Base-by-base conservation (phyloP, 164 flowering plant genomes). In the Akebia trifoliata region DNA sequence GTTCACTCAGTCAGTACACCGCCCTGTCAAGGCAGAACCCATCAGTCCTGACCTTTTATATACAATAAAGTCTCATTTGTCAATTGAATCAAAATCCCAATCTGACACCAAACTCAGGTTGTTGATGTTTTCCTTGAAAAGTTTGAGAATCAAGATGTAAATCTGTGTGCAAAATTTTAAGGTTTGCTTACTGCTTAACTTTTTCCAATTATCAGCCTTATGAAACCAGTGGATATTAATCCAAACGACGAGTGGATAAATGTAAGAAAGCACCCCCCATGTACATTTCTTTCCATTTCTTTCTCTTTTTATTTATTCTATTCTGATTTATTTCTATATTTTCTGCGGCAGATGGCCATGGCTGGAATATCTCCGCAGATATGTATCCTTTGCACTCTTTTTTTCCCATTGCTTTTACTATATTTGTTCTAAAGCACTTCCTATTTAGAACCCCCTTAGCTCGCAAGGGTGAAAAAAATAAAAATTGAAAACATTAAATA, bases 231-330 rank as follows among this genome's bases (percentile, higher is more conserved):
- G 76, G 97, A 93, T 43, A 70, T 86, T 72, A 87, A 80, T 69
- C 97, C 99, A 39, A 84, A 81, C 54, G 99, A 93, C 53, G 97
- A 93, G 68, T 93, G 97, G 99, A 72, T 68, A 50, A 88, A 88
- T 74, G 96, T 88, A 80, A 85, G 92, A 47, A 56, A 30, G 0
- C 24, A 34, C 31, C 29, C 32, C 34, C 53, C 58, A 4, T 6
- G 8, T 45, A 8, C 48, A 50, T 12, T 22, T 47, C 53, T 20
- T 60, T 58, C 36, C 32, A 3, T 20, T 1, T 4, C 20, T 28
- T 6, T 12, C 4, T 12, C 35, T 47, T 32, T n/a, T 25, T 11
- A 5, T 32, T 28, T 12, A 24, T n/a, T n/a, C n/a, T n/a, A n/a
- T n/a, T n/a, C n/a, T n/a, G n/a, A 22, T 18, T 44, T n/a, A 50